Percentiles rank a stretch among this genome's conserved stretches.
These are phyloP conservation scores for Takakia lepidozioides DNA, from an alignment of 225 moss, liverwort and hornwort species.

Conservation along the genomic window DNA sequence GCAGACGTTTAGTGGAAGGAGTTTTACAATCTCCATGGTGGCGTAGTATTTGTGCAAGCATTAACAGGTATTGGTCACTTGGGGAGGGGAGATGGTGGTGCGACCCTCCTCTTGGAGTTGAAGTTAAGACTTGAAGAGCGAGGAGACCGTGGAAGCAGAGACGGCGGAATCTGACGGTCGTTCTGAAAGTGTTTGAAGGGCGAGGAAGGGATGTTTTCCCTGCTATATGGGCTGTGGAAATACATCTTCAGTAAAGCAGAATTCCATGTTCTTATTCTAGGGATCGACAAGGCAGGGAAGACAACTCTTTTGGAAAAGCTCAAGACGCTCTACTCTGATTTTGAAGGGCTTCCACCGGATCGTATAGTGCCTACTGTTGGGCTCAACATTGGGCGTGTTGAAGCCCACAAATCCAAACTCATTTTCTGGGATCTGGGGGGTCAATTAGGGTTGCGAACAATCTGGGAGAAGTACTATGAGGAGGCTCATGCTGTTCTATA, in stretches of 20 bases:
- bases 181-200: neutral
- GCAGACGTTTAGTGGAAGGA: too few relatives aligned
- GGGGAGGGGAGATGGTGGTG: too few relatives aligned
- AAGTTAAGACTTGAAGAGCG: too few relatives aligned
- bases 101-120: too few relatives aligned
- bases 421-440: conserved; percentile 99
- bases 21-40: too few relatives aligned
- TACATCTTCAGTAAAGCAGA: conserved; percentile 98
- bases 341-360: conserved; percentile 93
- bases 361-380: conserved; percentile 98
- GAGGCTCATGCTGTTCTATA: conserved; percentile 94
- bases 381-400: conserved; percentile 89
- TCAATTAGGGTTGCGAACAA: conserved; percentile 89
- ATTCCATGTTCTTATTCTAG: conserved; percentile 98
- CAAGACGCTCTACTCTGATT: conserved; percentile 89
- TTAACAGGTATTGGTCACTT: too few relatives aligned
- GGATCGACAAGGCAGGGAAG: conserved; percentile 99
- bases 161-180: too few relatives aligned
- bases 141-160: too few relatives aligned
- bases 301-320: conserved; percentile 95
- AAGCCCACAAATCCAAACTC: conserved; percentile 93
- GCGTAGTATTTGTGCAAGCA: too few relatives aligned
- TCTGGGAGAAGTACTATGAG: conserved; percentile 99
- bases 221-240: conserved; percentile 98
- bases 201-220: conserved; percentile 76